Percentiles rank a stretch among this genome's conserved stretches.
These are phyloP conservation scores for Cladophialophora yegresii DNA, from an alignment of 2,329 filamentous ascomycete genomes.

Conservation along the genomic window DNA sequence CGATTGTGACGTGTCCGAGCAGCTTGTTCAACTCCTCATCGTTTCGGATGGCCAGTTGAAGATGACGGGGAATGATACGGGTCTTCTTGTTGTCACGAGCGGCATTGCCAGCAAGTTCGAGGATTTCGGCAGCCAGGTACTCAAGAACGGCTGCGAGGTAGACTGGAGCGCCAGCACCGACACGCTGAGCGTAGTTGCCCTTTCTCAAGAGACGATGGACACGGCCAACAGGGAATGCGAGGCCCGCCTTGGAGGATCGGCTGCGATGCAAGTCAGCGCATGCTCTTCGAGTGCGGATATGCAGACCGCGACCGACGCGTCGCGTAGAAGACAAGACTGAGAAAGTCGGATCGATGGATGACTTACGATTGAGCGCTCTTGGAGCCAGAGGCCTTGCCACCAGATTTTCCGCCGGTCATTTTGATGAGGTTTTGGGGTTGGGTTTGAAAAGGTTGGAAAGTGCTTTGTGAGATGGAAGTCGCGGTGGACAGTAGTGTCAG, in stretches of 20 bases:
- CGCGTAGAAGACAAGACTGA: neutral
- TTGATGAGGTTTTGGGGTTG: constrained; percentile 59
- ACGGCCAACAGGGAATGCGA: constrained; percentile 98
- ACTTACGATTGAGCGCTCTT: constrained; percentile 99
- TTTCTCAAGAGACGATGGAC: constrained; percentile 98
- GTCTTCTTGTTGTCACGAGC: constrained; percentile 99
- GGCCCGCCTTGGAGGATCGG: constrained; percentile 97
- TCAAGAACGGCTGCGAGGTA: constrained; percentile 97
- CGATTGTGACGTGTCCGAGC: constrained; percentile 91
- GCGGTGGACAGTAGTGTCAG: constrained; percentile 35
- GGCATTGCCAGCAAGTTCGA: constrained; percentile 97
- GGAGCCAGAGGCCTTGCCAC: constrained; percentile 97
- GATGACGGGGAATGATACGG: constrained; percentile 98
- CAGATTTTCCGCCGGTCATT: constrained; percentile 99
- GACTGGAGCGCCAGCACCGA: constrained; percentile 95
- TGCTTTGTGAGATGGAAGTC: constrained; percentile 38
- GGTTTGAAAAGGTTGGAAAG: constrained; percentile 44
- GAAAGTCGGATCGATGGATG: neutral
- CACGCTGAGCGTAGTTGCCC: constrained; percentile 99
- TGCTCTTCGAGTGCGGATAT: constrained; percentile 9
- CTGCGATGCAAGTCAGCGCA: constrained; percentile 58
- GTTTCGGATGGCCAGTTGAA: constrained; percentile 98
- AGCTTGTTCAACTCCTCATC: constrained; percentile 99
- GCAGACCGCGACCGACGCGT: neutral
- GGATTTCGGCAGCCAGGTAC: constrained; percentile 97